Conservation (phyloP, 768 basidiomycete genomes). For the Auriculariales sp. region DNA sequence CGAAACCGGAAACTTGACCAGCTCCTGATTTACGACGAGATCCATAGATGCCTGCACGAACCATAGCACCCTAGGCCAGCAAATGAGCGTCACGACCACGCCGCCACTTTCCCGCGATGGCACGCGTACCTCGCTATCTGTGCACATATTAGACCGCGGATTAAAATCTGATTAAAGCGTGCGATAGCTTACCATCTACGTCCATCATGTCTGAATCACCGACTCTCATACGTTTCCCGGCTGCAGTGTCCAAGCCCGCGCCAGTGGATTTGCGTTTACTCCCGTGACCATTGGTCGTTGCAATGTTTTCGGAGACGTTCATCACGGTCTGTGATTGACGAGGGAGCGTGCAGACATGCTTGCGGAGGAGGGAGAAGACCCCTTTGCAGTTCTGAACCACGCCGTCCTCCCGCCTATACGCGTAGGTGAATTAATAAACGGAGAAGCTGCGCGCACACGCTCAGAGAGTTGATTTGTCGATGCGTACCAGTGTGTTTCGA, state of each 20-base stretch:
- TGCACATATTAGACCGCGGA: no score
- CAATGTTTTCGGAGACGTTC: neutral
- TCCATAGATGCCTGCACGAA: no score
- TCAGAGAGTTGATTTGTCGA: constrained; percentile 20
- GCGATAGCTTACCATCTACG: neutral
- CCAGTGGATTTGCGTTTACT: neutral
- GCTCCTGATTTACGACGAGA: no score
- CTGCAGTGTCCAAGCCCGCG: neutral
- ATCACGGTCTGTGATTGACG: neutral
- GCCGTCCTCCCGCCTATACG: neutral
- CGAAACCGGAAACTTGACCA: no score
- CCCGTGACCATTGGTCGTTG: neutral
- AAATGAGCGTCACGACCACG: no score
- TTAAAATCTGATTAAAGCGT: no score
- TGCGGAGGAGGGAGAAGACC: neutral
- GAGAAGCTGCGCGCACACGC: neutral
- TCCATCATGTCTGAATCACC: neutral
- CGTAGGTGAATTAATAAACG: no score
- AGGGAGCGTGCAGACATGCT: neutral
- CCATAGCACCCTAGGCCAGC: no score
- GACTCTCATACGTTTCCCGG: neutral
- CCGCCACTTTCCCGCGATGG: no score
- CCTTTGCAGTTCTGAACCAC: neutral
- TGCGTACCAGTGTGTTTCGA: constrained; percentile 79
- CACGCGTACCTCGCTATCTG: no score